Base-by-base conservation (phyloP, 176 grass and related monocot species). In the Coix lacrymajobi region DNA sequence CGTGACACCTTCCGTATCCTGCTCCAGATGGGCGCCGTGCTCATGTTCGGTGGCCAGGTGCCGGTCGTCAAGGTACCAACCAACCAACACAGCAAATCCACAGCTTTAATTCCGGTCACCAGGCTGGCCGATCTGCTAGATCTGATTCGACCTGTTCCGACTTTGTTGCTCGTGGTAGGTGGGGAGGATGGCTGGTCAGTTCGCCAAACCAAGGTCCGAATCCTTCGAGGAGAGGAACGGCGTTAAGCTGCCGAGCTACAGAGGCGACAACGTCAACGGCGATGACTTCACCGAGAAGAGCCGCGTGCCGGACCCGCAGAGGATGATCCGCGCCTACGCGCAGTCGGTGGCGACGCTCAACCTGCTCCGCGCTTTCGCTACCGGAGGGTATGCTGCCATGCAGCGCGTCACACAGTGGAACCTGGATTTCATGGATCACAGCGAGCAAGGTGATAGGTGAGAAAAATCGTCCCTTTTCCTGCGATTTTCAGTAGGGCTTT, bases 31-130 rank as follows among this genome's bases (percentile, higher is more conserved):
- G 82, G 92, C 90, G 95, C 79, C 37, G 95, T 97, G 70, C 95
- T 97, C 78, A 97, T 97, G 95, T 97, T 97, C 88, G 95, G 95
- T 41, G 92, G 92, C 15, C 96, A 98, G 85, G 75, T 98, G 82
- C 96, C 96, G 16, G 36, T 98, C 77, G 83, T 98, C 76, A 95
- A 93, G 96, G 96, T 98, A 93, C 28, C 56, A 19, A 20, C n/a
- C n/a, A 7, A 34, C 20, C 9, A 6, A 39, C 60, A 37, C 54
- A 6, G 12, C n/a, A 6, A 86, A 46, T 46, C 19, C 3, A 36
- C 28, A 26, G 0, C 43, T 45, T 6, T 8, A 78, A 32, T 26
- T 56, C 24, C 22, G 24, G 4, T 32, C 15, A 6, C 49, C 12
- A 11, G 1, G 0, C 51, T 6, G 43, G 64, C 1, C n/a, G 51